Base-by-base conservation (phyloP, 2,329 filamentous ascomycete genomes). In the Orbilia javanica region DNA sequence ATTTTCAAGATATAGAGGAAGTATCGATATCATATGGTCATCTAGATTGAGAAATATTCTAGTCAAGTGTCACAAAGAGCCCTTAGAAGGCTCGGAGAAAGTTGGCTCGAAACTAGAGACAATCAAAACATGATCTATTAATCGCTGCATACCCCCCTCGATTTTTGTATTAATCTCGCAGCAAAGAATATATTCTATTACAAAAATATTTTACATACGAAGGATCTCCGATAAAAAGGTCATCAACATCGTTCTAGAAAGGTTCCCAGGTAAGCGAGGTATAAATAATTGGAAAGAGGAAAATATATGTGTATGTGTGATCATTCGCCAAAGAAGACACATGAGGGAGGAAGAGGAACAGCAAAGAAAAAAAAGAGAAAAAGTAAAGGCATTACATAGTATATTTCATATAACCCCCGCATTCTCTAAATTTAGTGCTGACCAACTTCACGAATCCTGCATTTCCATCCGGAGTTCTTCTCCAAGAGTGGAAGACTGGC, bases 381-480 rank as follows among this genome's bases (percentile, higher is more conserved):
- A n/a, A n/a, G n/a, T 1, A 46, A 46, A 11, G 34, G 60, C 52
- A 67, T 63, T 29, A 42, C 34, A 50, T 7, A 25, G 5, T 34
- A 48, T 29, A 69, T 70, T 34, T 60, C 25, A 39, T 25, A 65
- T 64, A 69, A 39, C 67, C 80, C 15, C 20, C 13, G 15, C 22
- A 42, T 52, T 25, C n/a, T 65, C 31, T 71, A 64, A 48, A 44
- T 34, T 42, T 71, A 72, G n/a, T 88, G 91, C 46, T 50, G 46
- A 82, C 89, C 87, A 79, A 96, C 86, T 86, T 97, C 88, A 81
- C 89, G 92, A 81, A 97, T 87, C 86, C 91, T 94, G 87, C 94
- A 97, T 82, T 92, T 87, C 95, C 95, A 97, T 80, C 94, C 94
- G 25, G 93, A 96, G 44, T 80, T 60, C 83, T 93, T 88, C 80